Evolutionary conservation across 2,329 filamentous ascomycete species (phyloP).

Genomic region (Xylaria digitata): DNA sequence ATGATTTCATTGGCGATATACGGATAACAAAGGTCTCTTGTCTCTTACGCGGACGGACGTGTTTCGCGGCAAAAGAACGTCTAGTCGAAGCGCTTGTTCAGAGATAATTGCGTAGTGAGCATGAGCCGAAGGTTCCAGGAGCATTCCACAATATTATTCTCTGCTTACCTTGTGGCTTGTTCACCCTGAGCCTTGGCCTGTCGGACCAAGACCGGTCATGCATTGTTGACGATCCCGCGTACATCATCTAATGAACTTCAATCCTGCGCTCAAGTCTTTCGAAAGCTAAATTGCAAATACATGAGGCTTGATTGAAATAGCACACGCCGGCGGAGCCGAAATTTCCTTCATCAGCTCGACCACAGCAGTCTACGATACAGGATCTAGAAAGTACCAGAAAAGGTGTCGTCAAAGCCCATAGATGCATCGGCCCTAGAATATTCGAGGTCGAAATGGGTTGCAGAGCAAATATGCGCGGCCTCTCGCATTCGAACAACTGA

Average conservation of each 20-base stretch:
- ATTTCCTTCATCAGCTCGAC: constrained; percentile 48
- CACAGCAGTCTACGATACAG: constrained; percentile 35
- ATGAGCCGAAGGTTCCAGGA: constrained; percentile 41
- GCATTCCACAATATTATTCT: constrained; percentile 53
- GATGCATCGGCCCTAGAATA: constrained; percentile 64
- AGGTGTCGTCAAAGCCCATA: constrained; percentile 53
- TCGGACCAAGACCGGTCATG: constrained; percentile 53
- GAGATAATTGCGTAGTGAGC: constrained; percentile 42
- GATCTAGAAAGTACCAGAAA: constrained; percentile 54
- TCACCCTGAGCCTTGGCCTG: constrained; percentile 61
- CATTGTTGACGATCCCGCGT: constrained; percentile 57
- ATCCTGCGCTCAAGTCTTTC: constrained; percentile 66
- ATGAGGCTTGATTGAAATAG: constrained; percentile 60
- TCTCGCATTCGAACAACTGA: constrained; percentile 46
- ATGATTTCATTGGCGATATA: constrained; percentile 54
- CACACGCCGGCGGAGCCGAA: constrained; percentile 39
- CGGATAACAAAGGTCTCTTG: constrained; percentile 63
- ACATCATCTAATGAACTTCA: constrained; percentile 75
- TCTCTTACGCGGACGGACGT: constrained; percentile 62
- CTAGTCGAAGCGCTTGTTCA: constrained; percentile 57
- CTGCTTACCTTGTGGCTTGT: constrained; percentile 61
- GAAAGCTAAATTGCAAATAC: constrained; percentile 63
- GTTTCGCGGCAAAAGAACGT: constrained; percentile 56
- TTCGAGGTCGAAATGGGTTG: constrained; percentile 68
- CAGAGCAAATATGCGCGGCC: constrained; percentile 62